These are phyloP conservation scores for Phaeosphaeriaceae sp. DNA, from an alignment of 2,329 filamentous ascomycete species.

Conservation along the genomic window DNA sequence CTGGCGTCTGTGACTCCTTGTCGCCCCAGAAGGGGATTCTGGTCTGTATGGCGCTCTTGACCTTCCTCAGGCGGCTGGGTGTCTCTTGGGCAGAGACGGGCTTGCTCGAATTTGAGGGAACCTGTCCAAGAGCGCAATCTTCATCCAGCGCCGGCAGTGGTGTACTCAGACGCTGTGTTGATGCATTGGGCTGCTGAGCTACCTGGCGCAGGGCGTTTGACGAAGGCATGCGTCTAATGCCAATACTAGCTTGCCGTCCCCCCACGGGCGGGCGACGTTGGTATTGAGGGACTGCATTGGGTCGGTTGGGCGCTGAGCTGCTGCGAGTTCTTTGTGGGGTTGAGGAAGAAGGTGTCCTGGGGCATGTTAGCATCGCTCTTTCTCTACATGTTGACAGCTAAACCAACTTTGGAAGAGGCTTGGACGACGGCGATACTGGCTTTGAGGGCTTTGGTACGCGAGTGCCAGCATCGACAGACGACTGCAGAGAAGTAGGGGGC, in stretches of 20 bases:
- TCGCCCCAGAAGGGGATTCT: slow-evolving; percentile 37
- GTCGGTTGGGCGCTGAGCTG: slow-evolving; percentile 33
- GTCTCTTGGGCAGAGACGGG: slow-evolving; percentile 16
- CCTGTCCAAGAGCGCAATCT: slow-evolving; percentile 30
- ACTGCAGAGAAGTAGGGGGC: slow-evolving; percentile 45
- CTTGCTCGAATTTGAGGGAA: slow-evolving; percentile 27
- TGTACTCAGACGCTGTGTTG: slow-evolving; percentile 30
- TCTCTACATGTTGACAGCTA: neutral
- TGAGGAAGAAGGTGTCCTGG: slow-evolving; percentile 20
- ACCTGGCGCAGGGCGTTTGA: slow-evolving; percentile 30
- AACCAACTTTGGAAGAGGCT: slow-evolving; percentile 29
- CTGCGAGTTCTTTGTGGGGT: slow-evolving; percentile 31
- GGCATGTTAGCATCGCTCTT: slow-evolving; percentile 24
- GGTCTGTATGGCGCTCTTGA: slow-evolving; percentile 37
- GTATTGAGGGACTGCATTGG: slow-evolving; percentile 20
- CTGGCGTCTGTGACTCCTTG: slow-evolving; percentile 14
- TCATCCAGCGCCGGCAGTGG: slow-evolving; percentile 41
- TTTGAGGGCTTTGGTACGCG: slow-evolving; percentile 37
- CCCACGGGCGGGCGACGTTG: slow-evolving; percentile 35
- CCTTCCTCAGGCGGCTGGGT: slow-evolving; percentile 34
- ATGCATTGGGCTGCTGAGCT: slow-evolving; percentile 27
- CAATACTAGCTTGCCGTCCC: slow-evolving; percentile 44
- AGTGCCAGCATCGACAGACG: slow-evolving; percentile 44
- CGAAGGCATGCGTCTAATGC: slow-evolving; percentile 44
- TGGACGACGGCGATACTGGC: slow-evolving; percentile 25